Conservation (phyloP, 2,329 filamentous ascomycete species). For the Drechslerella dactyloides region DNA sequence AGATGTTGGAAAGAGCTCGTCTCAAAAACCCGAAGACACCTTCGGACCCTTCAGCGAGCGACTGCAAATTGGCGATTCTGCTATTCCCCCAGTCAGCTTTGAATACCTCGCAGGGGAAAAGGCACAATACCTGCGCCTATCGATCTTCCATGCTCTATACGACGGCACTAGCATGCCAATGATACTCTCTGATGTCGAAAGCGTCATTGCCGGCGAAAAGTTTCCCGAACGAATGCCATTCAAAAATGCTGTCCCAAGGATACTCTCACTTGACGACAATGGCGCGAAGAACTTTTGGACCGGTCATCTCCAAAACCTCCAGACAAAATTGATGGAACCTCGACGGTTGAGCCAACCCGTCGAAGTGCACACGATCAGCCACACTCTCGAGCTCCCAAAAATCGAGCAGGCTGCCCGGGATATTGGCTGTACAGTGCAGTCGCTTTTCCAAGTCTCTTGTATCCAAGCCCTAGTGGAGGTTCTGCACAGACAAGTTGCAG, state of each 20-base stretch:
- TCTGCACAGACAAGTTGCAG: slow-evolving; percentile 62
- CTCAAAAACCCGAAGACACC: slow-evolving; percentile 53
- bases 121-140: slow-evolving; percentile 63
- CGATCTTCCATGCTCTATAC: slow-evolving; percentile 85
- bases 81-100: slow-evolving; percentile 47
- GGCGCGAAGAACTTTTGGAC: slow-evolving; percentile 72
- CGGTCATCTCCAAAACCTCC: slow-evolving; percentile 60
- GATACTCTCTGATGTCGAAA: slow-evolving; percentile 67
- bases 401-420: slow-evolving; percentile 65
- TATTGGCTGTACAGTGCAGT: slow-evolving; percentile 77
- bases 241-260: slow-evolving; percentile 70
- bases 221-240: slow-evolving; percentile 61
- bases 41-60: slow-evolving; percentile 1
- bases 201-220: slow-evolving; percentile 61
- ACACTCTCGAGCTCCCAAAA: slow-evolving; percentile 47
- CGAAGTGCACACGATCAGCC: slow-evolving; percentile 27
- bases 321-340: slow-evolving; percentile 4
- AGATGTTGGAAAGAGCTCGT: slow-evolving; percentile 56
- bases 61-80: slow-evolving; percentile 55
- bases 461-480: slow-evolving; percentile 66
- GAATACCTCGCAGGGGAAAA: slow-evolving; percentile 23
- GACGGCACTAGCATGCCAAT: slow-evolving; percentile 79
- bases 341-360: slow-evolving; percentile 50
- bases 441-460: slow-evolving; percentile 79
- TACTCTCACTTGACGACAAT: slow-evolving; percentile 67